Conservation (phyloP, 768 basidiomycete genomes). For the Mycena vulgaris region DNA sequence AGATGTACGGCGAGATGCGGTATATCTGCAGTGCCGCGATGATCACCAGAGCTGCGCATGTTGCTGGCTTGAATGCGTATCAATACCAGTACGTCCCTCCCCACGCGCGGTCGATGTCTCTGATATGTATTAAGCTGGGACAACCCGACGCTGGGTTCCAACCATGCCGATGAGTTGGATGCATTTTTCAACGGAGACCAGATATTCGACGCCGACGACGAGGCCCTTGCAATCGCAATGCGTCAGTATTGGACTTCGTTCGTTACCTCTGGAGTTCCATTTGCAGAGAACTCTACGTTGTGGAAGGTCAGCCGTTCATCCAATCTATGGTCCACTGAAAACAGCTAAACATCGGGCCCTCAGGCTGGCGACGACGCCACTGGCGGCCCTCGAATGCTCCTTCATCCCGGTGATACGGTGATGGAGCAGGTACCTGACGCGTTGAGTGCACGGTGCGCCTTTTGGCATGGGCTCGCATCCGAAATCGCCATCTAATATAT, state of each 20-base stretch:
- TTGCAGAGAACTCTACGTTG: slow-evolving; percentile 32
- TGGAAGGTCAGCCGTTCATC: slow-evolving; percentile 50
- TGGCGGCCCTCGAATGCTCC: slow-evolving; percentile 49
- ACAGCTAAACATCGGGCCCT: not conserved
- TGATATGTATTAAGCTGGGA: slow-evolving; percentile 48
- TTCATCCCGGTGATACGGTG: slow-evolving; percentile 46
- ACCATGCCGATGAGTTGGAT: slow-evolving; percentile 54
- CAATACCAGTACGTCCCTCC: slow-evolving; percentile 53
- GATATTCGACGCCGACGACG: slow-evolving; percentile 46
- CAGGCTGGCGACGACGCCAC: slow-evolving; percentile 3
- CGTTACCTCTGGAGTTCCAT: slow-evolving; percentile 51
- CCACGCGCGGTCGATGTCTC: not conserved
- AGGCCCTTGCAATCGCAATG: slow-evolving; percentile 54
- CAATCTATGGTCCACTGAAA: not conserved
- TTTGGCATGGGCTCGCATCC: slow-evolving; percentile 49
- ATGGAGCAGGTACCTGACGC: slow-evolving; percentile 43
- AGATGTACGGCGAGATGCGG: slow-evolving; percentile 62
- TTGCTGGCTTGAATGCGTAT: slow-evolving; percentile 44
- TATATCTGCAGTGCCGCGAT: slow-evolving; percentile 60
- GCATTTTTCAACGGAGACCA: slow-evolving; percentile 53
- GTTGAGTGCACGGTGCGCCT: slow-evolving; percentile 45
- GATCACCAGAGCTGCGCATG: slow-evolving; percentile 48
- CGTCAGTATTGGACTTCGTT: slow-evolving; percentile 59
- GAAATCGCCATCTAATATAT: slow-evolving; percentile 24
- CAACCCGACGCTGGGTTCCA: slow-evolving; percentile 56